Conservation (phyloP, 495 filamentous ascomycete species). For the Cenococcum geophilum region DNA sequence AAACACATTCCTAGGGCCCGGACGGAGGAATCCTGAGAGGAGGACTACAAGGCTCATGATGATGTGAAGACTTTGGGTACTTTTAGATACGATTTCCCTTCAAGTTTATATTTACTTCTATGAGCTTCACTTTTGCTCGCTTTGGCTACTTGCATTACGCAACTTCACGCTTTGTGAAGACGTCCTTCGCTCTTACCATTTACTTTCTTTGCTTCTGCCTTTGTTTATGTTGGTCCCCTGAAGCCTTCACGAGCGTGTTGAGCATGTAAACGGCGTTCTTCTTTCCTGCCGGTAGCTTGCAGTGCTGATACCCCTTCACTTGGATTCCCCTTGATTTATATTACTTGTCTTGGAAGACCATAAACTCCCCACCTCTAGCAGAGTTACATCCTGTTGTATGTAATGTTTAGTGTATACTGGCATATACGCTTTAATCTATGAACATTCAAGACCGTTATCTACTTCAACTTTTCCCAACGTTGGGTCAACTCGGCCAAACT, state of each 20-base stretch:
- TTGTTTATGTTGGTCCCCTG: not conserved
- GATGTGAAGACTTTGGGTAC: conserved; percentile 27
- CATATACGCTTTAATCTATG: conserved; percentile 16
- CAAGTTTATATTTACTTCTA: not conserved
- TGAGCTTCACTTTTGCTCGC: not conserved
- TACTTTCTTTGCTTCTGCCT: not conserved
- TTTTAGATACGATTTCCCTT: not conserved
- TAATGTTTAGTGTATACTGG: conserved; percentile 28
- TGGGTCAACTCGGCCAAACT: too few relatives aligned
- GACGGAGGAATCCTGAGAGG: conserved; percentile 54
- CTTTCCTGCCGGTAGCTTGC: not conserved
- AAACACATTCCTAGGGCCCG: conserved; percentile 36
- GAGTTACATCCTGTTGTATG: conserved; percentile 12
- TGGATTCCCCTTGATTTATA: not conserved
- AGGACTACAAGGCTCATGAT: conserved; percentile 82
- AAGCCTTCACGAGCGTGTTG: not conserved
- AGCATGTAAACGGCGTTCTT: conserved; percentile 1
- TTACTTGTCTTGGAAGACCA: not conserved
- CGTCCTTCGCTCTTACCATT: not conserved
- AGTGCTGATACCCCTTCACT: conserved; percentile 17
- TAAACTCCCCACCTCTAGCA: not conserved
- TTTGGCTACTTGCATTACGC: not conserved
- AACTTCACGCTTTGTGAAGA: not conserved
- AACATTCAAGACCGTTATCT: not conserved
- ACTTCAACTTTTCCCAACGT: not conserved